Evolutionary conservation across 2,329 filamentous ascomycete genomes (phyloP).

Genomic region (Chrysoporthe puriensis): DNA sequence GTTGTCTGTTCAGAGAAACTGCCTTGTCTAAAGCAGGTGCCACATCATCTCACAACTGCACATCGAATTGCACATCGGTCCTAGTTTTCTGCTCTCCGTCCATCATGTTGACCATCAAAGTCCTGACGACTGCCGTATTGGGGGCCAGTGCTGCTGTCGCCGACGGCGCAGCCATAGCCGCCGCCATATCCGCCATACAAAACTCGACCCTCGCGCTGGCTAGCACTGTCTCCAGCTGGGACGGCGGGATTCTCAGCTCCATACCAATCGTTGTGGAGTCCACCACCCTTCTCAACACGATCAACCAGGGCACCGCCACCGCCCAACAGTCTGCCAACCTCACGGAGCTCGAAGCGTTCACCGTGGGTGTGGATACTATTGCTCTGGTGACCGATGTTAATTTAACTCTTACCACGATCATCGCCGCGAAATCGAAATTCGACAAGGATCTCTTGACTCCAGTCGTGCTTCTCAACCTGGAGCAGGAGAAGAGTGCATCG

Average conservation of each 20-base stretch:
- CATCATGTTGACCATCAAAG: conserved; percentile 18
- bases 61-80: neutral
- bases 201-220: conserved; percentile 40
- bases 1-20: neutral
- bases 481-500: conserved; percentile 45
- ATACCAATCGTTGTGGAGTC: conserved; percentile 47
- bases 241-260: conserved; percentile 43
- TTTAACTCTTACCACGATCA: conserved; percentile 42
- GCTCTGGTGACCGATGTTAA: conserved; percentile 44
- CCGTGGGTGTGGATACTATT: conserved; percentile 43
- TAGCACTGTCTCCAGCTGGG: conserved; percentile 41
- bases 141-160: conserved; percentile 34
- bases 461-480: conserved; percentile 47
- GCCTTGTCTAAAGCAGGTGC: neutral
- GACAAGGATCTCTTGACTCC: conserved; percentile 46
- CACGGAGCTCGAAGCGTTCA: conserved; percentile 42
- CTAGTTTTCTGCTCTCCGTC: neutral
- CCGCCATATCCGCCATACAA: conserved; percentile 42
- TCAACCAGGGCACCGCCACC: conserved; percentile 43
- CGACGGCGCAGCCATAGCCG: conserved; percentile 40
- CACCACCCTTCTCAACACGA: conserved; percentile 42
- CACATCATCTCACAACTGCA: neutral
- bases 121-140: conserved; percentile 12
- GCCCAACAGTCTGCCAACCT: conserved; percentile 45
- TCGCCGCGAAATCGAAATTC: conserved; percentile 48